phyloP scores from a whole-genome alignment of 2,329 filamentous ascomycete genomes.

The Sporothrix luriei region DNA sequence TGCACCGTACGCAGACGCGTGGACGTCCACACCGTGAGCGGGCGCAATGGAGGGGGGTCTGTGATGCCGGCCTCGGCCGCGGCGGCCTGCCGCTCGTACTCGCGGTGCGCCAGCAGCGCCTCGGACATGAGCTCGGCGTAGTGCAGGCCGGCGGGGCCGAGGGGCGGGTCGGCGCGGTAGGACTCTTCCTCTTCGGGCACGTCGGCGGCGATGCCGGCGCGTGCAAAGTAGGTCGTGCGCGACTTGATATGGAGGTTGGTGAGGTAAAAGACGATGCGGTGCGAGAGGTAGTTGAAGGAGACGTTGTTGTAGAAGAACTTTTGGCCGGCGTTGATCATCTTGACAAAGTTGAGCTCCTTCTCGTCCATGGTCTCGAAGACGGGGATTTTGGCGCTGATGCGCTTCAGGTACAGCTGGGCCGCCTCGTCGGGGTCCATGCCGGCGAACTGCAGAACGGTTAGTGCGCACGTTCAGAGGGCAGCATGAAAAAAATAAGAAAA shows the following conservation, averaged over 20 bases:
- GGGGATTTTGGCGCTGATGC: slow-evolving; percentile 90
- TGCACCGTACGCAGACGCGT: slow-evolving; percentile 88
- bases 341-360: slow-evolving; percentile 91
- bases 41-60: slow-evolving; percentile 60
- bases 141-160: slow-evolving; percentile 76
- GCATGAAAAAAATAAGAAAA: neutral
- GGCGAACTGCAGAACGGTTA: slow-evolving; percentile 63
- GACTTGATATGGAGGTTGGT: slow-evolving; percentile 97
- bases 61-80: slow-evolving; percentile 68
- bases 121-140: slow-evolving; percentile 89
- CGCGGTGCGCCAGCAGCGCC: slow-evolving; percentile 76
- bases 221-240: slow-evolving; percentile 87
- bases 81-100: slow-evolving; percentile 73
- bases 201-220: slow-evolving; percentile 82
- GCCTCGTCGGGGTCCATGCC: slow-evolving; percentile 92
- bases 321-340: slow-evolving; percentile 97
- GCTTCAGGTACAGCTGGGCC: slow-evolving; percentile 83
- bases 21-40: slow-evolving; percentile 91
- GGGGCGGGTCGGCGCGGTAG: slow-evolving; percentile 85
- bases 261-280: slow-evolving; percentile 97
- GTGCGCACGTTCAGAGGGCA: neutral
- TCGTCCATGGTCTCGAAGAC: slow-evolving; percentile 98
- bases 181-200: slow-evolving; percentile 85
- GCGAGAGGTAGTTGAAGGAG: slow-evolving; percentile 92
- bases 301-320: slow-evolving; percentile 95